These are phyloP conservation scores for Exophiala dermatitidis DNA, from an alignment of 2,329 filamentous ascomycete genomes.

Conservation along the genomic window DNA sequence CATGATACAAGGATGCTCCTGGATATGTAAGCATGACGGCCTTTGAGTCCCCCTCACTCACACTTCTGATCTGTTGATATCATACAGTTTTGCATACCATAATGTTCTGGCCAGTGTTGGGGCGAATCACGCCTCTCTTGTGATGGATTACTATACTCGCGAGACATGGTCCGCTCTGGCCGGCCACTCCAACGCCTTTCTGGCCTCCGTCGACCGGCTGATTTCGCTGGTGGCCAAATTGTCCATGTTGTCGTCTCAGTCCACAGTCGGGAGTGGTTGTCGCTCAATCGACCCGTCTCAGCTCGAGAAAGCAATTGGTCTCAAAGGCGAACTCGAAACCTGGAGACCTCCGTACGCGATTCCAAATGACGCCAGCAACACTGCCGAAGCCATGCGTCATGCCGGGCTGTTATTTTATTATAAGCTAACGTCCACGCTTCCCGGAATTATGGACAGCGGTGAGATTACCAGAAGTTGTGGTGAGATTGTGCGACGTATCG, in stretches of 20 bases:
- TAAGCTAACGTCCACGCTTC: constrained; percentile 1
- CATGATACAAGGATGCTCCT: constrained; percentile 6
- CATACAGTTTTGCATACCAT: constrained; percentile 9
- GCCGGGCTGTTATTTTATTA: constrained; percentile 9
- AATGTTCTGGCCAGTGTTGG: constrained; percentile 4
- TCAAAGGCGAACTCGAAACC: constrained; percentile 3
- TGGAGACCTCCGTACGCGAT: constrained; percentile 4
- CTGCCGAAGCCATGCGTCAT: constrained; percentile 9
- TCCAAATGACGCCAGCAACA: constrained; percentile 5
- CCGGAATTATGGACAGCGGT: background rate
- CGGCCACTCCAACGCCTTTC: constrained; percentile 4
- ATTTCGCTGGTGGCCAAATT: constrained; percentile 6
- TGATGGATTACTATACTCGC: constrained; percentile 5
- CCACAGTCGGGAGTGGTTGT: background rate
- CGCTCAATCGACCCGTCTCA: background rate
- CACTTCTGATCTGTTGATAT: background rate
- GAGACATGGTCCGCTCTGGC: constrained; percentile 6
- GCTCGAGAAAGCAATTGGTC: background rate
- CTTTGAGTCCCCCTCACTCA: background rate
- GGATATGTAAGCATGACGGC: constrained; percentile 1
- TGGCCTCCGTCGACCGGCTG: constrained; percentile 5
- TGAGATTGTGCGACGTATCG: constrained; percentile 3
- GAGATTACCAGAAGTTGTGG: background rate
- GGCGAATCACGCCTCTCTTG: background rate
- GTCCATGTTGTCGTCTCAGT: background rate